Base-by-base conservation (phyloP, 2,329 filamentous ascomycete genomes). In the Westerdykella sp. region DNA sequence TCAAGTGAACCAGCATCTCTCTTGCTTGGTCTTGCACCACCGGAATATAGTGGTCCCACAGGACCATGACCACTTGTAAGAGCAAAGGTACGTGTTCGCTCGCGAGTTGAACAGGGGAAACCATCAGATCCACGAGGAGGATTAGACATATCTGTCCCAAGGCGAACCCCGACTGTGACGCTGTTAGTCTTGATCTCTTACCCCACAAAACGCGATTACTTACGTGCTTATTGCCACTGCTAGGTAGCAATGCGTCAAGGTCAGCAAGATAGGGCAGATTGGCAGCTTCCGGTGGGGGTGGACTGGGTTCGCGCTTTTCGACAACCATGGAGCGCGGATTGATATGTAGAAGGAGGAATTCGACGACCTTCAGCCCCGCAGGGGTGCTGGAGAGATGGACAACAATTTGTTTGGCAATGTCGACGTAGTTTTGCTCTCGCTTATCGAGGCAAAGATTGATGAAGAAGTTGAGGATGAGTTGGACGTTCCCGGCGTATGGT, bases 21-120 rank as follows among this genome's bases (percentile, higher is more conserved):
- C 90, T 82, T 23, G 94, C 90, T 66, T 98, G 91, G 54, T 97
- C 93, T 65, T 97, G 91, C 1, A 98, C 93, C 10, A 96, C 79
- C 3, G 87, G 82, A 1, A 87, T 95, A 59, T 98, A 96, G 59
- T 97, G 91, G 63, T 98, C 94, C 93, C 93, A 98, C 1, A 97
- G 77, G 3, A 97, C 88, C 11, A 91, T 83, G 5, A 96, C 84
- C 7, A 95, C 87, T 65, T 98, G 93, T 12, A 98, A 73, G 15
- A 98, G 73, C 21, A 95, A 78, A 1, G 91, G 88, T 3, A 97
- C 79, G 54, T 85, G 86, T 37, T 95, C 87, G 14, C 81, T 75
- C 2, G 80, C 76, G 13, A 97, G 74, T 40, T 89, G 83, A 30
- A 95, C 83, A 0, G 93, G 91, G 9, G 91, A 87, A 10, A 98